Evolutionary conservation across 1,284 basidiomycete species (phyloP), one percentile per base, ranked within the genome.

Genomic region (Pseudozyma tsukubaensis): DNA sequence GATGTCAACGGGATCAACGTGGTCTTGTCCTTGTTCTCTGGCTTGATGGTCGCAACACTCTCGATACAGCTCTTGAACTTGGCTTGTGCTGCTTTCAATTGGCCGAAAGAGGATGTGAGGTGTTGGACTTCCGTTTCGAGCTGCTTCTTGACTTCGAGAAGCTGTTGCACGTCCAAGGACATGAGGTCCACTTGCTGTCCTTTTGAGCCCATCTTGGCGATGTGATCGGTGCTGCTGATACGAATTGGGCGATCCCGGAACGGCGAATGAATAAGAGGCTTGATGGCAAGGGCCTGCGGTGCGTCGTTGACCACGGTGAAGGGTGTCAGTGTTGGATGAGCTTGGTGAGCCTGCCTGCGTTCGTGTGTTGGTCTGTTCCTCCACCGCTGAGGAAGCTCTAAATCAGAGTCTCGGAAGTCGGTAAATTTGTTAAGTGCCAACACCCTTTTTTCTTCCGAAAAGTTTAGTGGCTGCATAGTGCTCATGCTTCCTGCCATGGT

Each of bases 1-100:
- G 92, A 93, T 11, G 94, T 97, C 51, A 98, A 86, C 3, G 96
- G 96, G 1, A 98, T 92, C 19, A 98, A 88, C 66, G 95, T 90
- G 16, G 91, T 90, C 87, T 93, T 94, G 77, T 89, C 94, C 81
- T 71, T 68, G 50, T 78, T 94, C 51, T 88, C 87, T 0, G 90
- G 89, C 61, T 90, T 92, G 11, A 98, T 86, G 76, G 93, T 90
- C n/a, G 87, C 87, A 3, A 95, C 90, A 76, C 92, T 92, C 52
- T 92, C 91, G 37, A 94, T 89, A 80, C 95, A 97, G 12, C 90
- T 87, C 75, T 89, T 91, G 88, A 98, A 98, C 86, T 95, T 97
- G 12, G 91, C 89, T 82, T 97, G 94, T 1, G 94, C 96, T 78
- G 92, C 90, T 84, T 94, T 95, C 32, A 98, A 89, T 82, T 97